These are phyloP conservation scores for Thalassiosira mediterranea DNA, from an alignment of 352 stramenopile genomes.

Conservation along the genomic window DNA sequence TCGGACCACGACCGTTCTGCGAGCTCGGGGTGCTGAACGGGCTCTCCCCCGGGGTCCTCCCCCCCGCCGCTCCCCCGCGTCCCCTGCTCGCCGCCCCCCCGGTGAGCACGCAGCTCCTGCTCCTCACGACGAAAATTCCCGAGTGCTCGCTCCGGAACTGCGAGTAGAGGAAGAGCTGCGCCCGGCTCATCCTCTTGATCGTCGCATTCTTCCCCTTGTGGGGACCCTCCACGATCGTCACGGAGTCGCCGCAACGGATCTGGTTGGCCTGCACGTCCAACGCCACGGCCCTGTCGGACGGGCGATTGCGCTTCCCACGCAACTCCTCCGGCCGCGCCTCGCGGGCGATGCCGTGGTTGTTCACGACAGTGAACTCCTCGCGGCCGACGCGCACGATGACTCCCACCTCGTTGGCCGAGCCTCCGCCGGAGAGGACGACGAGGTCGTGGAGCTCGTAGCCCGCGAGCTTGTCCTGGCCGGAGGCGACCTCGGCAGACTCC, in stretches of 20 bases:
- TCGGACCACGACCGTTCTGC: constrained; percentile 50
- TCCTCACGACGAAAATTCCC: constrained; percentile 85
- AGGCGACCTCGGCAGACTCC: constrained; percentile 82
- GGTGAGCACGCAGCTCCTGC: constrained; percentile 80
- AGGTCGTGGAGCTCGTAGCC: constrained; percentile 86
- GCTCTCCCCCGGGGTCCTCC: constrained; percentile 52
- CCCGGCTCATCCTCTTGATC: constrained; percentile 84
- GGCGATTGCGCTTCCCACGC: constrained; percentile 81
- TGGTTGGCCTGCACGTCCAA: constrained; percentile 84
- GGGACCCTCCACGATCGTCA: constrained; percentile 82
- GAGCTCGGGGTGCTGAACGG: constrained; percentile 78
- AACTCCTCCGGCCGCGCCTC: constrained; percentile 83
- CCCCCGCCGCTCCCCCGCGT: constrained; percentile 13
- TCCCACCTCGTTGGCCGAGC: constrained; percentile 83
- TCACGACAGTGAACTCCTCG: constrained; percentile 86
- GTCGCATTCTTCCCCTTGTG: constrained; percentile 85
- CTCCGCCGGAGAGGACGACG: constrained; percentile 82
- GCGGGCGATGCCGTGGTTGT: constrained; percentile 81
- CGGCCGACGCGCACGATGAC: constrained; percentile 84
- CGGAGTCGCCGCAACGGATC: constrained; percentile 81
- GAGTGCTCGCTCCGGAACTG: constrained; percentile 81
- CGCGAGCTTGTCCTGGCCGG: constrained; percentile 80
- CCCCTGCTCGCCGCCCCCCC: constrained; percentile 53
- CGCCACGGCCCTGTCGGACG: constrained; percentile 75
- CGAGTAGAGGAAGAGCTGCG: constrained; percentile 85